phyloP scores from a whole-genome alignment of 2,329 filamentous ascomycete species.

The Alternaria sp. region DNA sequence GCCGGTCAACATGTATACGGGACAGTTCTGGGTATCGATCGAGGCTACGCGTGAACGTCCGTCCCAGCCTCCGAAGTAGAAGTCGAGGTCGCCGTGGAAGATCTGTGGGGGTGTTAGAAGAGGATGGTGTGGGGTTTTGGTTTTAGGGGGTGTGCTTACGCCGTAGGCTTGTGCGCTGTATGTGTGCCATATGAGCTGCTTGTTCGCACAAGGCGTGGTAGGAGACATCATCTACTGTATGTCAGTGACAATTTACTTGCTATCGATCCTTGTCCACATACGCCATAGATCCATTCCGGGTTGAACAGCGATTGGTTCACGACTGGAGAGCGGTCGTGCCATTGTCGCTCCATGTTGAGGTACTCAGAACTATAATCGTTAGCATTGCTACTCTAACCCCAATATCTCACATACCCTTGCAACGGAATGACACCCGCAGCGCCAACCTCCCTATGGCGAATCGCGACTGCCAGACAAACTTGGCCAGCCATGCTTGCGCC shows the following conservation, averaged over 20 bases:
- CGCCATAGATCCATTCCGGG: slow-evolving; percentile 58
- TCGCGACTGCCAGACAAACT: slow-evolving; percentile 57
- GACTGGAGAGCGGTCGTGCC: slow-evolving; percentile 55
- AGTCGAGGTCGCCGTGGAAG: slow-evolving; percentile 60
- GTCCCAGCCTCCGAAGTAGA: slow-evolving; percentile 60
- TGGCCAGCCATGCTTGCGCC: slow-evolving; percentile 60
- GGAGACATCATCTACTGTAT: slow-evolving; percentile 53
- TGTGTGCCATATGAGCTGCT: slow-evolving; percentile 58
- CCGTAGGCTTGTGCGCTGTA: slow-evolving; percentile 60
- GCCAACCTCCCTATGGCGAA: slow-evolving; percentile 55
- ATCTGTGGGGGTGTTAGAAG: slow-evolving; percentile 35
- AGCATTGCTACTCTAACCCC: slow-evolving; percentile 22
- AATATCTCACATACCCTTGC: slow-evolving; percentile 45
- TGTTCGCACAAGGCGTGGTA: slow-evolving; percentile 53
- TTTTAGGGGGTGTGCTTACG: slow-evolving; percentile 13
- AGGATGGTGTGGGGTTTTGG: background rate
- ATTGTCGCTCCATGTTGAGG: slow-evolving; percentile 53
- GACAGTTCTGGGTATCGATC: slow-evolving; percentile 58
- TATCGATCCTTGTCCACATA: background rate
- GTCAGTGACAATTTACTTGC: slow-evolving; percentile 11
- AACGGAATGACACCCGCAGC: slow-evolving; percentile 56
- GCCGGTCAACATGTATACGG: slow-evolving; percentile 60
- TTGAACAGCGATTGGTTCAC: slow-evolving; percentile 58
- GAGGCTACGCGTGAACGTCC: slow-evolving; percentile 52
- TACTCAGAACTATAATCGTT: slow-evolving; percentile 44